A percentile compares a stretch with the other conserved stretches of the same genome.
Evolutionary conservation across 306 rosid species (phyloP).

Genomic region (Sesbania bispinosa): DNA sequence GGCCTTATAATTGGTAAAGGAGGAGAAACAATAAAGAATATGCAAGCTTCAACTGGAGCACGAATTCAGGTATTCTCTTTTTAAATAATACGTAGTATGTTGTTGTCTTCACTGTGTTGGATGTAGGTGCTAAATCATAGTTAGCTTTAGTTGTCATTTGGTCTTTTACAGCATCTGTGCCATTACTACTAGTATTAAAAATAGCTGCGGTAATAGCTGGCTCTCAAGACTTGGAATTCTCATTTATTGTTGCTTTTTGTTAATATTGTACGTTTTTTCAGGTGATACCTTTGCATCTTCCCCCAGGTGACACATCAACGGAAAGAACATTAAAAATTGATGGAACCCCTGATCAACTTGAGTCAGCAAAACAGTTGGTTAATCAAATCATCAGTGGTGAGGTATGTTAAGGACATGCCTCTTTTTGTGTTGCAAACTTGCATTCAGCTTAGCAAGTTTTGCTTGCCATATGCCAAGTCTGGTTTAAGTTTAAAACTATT

Average conservation of each 20-base stretch:
- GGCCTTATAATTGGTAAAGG: slow-evolving; percentile 97
- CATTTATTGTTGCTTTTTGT: background rate
- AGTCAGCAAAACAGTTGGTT: slow-evolving; percentile 77
- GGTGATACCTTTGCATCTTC: slow-evolving; percentile 96
- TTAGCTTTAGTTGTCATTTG: too few relatives aligned
- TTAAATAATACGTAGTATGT: background rate
- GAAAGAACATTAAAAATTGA: slow-evolving; percentile 90
- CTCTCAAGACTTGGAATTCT: background rate
- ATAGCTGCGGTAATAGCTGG: background rate
- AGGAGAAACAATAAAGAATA: slow-evolving; percentile 89
- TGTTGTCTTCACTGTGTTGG: background rate
- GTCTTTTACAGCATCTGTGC: too few relatives aligned
- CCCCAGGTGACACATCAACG: slow-evolving; percentile 81
- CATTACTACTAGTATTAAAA: background rate
- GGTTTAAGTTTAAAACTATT: background rate
- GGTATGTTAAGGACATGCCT: background rate
- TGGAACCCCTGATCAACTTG: slow-evolving; percentile 79
- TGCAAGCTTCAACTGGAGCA: slow-evolving; percentile 90
- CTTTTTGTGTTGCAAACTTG: background rate
- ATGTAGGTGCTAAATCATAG: too few relatives aligned
- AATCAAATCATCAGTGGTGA: slow-evolving; percentile 70
- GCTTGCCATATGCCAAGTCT: slow-evolving; percentile 5
- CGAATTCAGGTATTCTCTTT: slow-evolving; percentile 70
- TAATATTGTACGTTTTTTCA: slow-evolving; percentile 4
- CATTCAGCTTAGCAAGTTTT: too few relatives aligned